These are phyloP conservation scores for Pythium aquatile DNA, from an alignment of 352 stramenopile species.

Conservation along the genomic window DNA sequence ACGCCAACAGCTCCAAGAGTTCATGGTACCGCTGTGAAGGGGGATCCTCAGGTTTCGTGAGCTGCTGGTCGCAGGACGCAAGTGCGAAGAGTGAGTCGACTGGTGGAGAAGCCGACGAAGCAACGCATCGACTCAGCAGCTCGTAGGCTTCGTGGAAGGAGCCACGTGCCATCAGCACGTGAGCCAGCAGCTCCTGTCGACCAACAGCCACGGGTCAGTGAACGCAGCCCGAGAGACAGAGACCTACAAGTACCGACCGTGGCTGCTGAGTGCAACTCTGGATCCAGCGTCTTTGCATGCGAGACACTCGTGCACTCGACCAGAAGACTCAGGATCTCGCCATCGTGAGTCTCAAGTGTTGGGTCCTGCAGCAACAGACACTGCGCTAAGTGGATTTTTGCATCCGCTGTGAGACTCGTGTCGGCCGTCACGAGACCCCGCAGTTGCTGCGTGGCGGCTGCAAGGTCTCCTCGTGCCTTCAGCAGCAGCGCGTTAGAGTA, in stretches of 20 bases:
- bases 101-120: background rate
- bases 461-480: constrained; percentile 32
- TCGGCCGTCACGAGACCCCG: constrained; percentile 24
- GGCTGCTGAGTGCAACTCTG: background rate
- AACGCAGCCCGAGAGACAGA: background rate
- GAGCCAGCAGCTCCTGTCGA: constrained; percentile 43
- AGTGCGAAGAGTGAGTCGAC: background rate
- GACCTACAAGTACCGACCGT: background rate
- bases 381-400: constrained; percentile 41
- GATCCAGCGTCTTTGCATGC: constrained; percentile 32
- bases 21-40: background rate
- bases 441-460: constrained; percentile 27
- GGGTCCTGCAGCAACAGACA: constrained; percentile 44
- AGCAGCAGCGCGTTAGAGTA: constrained; percentile 52
- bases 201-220: background rate
- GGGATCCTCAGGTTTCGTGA: background rate
- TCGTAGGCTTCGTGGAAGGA: constrained; percentile 30
- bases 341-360: constrained; percentile 11
- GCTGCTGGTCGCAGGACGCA: constrained; percentile 6
- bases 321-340: constrained; percentile 18
- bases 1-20: background rate
- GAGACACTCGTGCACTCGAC: constrained; percentile 19
- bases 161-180: constrained; percentile 32
- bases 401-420: constrained; percentile 26
- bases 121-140: constrained; percentile 4